phyloP scores from a whole-genome alignment of 2,329 filamentous ascomycete genomes.

The Domatiomyces catenatus region DNA sequence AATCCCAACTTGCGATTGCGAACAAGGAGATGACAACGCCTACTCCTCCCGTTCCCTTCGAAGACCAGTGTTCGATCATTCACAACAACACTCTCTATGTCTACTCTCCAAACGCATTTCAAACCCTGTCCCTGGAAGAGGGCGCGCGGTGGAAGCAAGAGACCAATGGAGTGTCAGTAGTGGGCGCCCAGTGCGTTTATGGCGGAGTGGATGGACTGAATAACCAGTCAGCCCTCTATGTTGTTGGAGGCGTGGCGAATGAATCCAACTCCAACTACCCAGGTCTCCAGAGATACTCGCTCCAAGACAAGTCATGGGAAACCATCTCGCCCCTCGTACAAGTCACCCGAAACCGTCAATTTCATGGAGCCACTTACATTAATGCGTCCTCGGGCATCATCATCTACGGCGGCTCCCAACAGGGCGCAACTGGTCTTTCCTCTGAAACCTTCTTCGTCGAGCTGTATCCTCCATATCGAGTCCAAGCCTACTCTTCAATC shows the following conservation, averaged over 20 bases:
- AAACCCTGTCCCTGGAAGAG: constrained; percentile 52
- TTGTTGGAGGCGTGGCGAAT: constrained; percentile 59
- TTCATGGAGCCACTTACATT: constrained; percentile 65
- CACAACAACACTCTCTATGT: constrained; percentile 71
- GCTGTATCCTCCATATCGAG: constrained; percentile 47
- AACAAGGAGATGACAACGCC: constrained; percentile 51
- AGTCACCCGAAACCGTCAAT: constrained; percentile 52
- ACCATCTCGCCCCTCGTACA: constrained; percentile 34
- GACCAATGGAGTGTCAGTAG: constrained; percentile 51
- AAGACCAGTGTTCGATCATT: constrained; percentile 67
- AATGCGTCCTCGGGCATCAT: constrained; percentile 55
- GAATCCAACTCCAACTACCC: constrained; percentile 42
- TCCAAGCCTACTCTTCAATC: constrained; percentile 43
- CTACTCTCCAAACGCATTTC: constrained; percentile 60
- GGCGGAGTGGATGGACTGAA: constrained; percentile 44
- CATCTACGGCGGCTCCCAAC: constrained; percentile 62
- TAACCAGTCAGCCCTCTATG: constrained; percentile 51
- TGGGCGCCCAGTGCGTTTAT: constrained; percentile 62
- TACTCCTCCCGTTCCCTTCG: constrained; percentile 51
- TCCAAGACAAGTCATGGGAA: constrained; percentile 43
- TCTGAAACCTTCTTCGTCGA: constrained; percentile 62
- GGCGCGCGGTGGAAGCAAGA: constrained; percentile 59
- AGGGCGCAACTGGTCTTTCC: constrained; percentile 42
- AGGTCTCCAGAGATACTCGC: constrained; percentile 58
- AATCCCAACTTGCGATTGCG: background rate